Evolutionary conservation across 192 early-diverging fungal genomes (phyloP).

Genomic region (Entophlyctis luteolus): DNA sequence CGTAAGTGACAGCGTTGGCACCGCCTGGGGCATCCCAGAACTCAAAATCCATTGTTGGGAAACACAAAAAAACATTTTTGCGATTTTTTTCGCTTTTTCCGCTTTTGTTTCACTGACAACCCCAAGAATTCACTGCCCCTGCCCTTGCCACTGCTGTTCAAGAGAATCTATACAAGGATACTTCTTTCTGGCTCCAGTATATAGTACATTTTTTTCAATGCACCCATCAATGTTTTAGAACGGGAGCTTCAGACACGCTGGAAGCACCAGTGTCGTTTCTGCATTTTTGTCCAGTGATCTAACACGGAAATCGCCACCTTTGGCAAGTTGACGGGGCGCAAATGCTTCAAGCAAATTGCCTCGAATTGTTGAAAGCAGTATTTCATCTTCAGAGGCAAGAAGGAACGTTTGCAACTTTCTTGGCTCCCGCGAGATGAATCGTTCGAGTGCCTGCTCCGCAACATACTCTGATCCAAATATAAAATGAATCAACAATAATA

Average conservation of each 20-base stretch:
- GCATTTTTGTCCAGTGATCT: background rate
- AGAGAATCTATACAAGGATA: background rate
- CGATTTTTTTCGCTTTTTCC: no score
- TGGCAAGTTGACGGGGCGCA: background rate
- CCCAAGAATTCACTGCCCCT: no score
- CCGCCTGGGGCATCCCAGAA: background rate
- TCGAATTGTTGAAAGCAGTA: background rate
- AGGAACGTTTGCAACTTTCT: slow-evolving; percentile 7
- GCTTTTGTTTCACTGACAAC: no score
- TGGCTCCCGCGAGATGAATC: background rate
- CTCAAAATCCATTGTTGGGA: no score
- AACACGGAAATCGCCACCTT: background rate
- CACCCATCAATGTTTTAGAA: background rate
- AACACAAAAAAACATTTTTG: no score
- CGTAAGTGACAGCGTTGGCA: background rate
- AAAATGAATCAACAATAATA: background rate
- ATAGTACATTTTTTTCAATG: background rate
- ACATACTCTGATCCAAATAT: background rate
- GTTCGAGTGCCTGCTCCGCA: background rate
- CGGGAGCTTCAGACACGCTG: background rate
- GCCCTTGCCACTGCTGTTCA: no score
- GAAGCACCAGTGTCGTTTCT: background rate
- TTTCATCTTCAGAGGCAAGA: background rate
- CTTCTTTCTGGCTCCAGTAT: background rate
- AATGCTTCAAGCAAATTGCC: slow-evolving; percentile 5